Evolutionary conservation across 805 yeast species (phyloP).

Genomic region (Kodamaea sagamina): DNA sequence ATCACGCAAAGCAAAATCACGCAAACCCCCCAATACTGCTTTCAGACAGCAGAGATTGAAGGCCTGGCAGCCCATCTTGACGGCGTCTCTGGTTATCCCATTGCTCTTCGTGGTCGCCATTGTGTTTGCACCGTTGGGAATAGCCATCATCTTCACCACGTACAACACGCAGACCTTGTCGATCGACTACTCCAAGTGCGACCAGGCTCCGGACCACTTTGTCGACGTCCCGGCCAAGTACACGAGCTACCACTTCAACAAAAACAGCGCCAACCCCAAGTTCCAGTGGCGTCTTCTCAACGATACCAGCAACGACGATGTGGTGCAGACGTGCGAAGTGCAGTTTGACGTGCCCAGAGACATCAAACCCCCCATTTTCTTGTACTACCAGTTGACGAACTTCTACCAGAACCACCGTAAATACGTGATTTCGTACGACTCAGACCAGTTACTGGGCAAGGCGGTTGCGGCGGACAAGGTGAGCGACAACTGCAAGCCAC

Average conservation of each 20-base stretch:
- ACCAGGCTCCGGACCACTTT: constrained; percentile 39
- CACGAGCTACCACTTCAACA: constrained; percentile 61
- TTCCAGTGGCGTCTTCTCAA: constrained; percentile 66
- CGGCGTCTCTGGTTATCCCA: constrained; percentile 90
- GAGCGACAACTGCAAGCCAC: constrained; percentile 39
- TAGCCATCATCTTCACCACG: constrained; percentile 78
- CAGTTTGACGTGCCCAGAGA: constrained; percentile 73
- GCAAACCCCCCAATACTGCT: constrained; percentile 63
- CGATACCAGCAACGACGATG: constrained; percentile 33
- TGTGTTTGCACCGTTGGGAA: constrained; percentile 88
- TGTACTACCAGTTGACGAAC: constrained; percentile 85
- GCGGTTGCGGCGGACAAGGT: constrained; percentile 58
- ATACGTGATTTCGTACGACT: constrained; percentile 82
- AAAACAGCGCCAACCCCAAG: constrained; percentile 36
- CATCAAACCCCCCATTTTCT: constrained; percentile 67
- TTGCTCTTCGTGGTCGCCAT: constrained; percentile 71
- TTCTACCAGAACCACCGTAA: constrained; percentile 95
- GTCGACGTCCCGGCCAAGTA: constrained; percentile 60
- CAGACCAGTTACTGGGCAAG: constrained; percentile 76
- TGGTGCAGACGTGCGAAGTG: constrained; percentile 53
- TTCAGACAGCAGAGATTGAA: constrained; percentile 73
- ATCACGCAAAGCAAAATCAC: constrained; percentile 31
- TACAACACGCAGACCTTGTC: constrained; percentile 72
- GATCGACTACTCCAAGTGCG: constrained; percentile 76
- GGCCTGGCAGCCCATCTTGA: constrained; percentile 84